A percentile compares a stretch with the other conserved stretches of the same genome.
These are phyloP conservation scores for Fraxinus ornus DNA, from an alignment of 305 asterid genomes.

Conservation along the genomic window DNA sequence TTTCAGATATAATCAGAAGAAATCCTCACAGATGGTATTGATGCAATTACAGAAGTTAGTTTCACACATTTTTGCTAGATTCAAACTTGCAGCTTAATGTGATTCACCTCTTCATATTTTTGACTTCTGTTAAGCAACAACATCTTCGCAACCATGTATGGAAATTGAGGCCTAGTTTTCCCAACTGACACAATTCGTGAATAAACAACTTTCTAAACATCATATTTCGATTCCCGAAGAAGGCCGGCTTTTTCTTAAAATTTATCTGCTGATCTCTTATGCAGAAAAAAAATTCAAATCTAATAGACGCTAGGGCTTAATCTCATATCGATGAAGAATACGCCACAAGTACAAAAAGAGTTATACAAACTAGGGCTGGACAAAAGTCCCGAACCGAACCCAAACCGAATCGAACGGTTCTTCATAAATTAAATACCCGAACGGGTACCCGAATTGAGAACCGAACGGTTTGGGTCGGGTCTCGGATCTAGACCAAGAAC, in stretches of 20 bases:
- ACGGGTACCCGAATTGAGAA: too few relatives aligned
- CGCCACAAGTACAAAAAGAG: background rate
- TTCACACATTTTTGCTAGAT: background rate
- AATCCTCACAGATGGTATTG: background rate
- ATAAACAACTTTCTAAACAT: background rate
- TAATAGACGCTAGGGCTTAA: background rate
- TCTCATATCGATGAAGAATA: background rate
- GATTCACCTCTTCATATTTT: background rate
- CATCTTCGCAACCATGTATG: background rate
- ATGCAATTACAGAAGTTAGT: background rate
- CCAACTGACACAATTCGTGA: conserved; percentile 8
- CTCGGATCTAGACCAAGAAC: too few relatives aligned
- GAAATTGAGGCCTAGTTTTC: background rate
- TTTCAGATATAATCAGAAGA: background rate
- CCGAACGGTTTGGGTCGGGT: too few relatives aligned
- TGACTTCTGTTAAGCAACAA: background rate
- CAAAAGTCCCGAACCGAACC: too few relatives aligned
- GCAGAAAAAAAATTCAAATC: background rate
- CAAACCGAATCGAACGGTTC: too few relatives aligned
- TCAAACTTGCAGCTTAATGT: background rate
- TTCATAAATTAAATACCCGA: too few relatives aligned
- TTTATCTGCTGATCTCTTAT: background rate
- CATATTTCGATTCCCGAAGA: background rate
- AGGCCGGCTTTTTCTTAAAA: background rate
- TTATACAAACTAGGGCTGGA: too few relatives aligned